Evolutionary conservation across 1,284 basidiomycete species (phyloP), one percentile per base, ranked within the genome.

Genomic region (Cutaneotrichosporon arboriforme): DNA sequence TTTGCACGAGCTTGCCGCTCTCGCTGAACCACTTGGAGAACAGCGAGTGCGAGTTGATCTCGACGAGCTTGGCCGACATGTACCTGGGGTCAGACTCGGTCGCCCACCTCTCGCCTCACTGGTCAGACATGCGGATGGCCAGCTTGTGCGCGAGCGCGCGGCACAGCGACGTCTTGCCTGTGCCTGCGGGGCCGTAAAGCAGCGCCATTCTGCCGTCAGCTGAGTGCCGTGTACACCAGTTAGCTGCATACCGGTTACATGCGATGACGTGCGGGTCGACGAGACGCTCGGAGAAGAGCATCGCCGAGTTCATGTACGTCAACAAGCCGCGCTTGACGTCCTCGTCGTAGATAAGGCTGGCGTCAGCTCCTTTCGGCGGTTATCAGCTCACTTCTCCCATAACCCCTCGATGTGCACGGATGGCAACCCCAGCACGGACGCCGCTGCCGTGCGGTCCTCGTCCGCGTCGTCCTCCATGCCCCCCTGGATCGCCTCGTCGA

Each of bases 1-100:
- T 83, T 67, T 98, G 93, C 0, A 99, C 96, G 14, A 99, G 84
- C 75, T 99, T 99, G 23, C 96, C 96, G 1, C 90, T 94, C 70
- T 99, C 96, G 1, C 91, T 96, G 76, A 98, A 99, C 92, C 92
- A 96, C 61, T 90, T 87, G 8, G 89, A 92, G 71, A 97, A 96
- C 7, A 96, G 79, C 1, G 91, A 96, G 75, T 97, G 92, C 0
- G 92, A 92, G 68, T 98, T 98, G 72, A 99, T 97, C 73, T 99
- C 96, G 43, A 99, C 83, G 3, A 99, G 78, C 52, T 88, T 86
- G 23, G 90, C 84, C 70, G 87, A 81, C 0, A 86, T 78, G 69
- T 96, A 98, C 47, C 90, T 92, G 62, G 12, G 2, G 20, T 35
- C 21, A 49, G 42, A n/a, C n/a, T n/a, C n/a, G n/a, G n/a, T n/a